phyloP scores from a whole-genome alignment of 352 stramenopile species.

The Phytophthora pini region DNA sequence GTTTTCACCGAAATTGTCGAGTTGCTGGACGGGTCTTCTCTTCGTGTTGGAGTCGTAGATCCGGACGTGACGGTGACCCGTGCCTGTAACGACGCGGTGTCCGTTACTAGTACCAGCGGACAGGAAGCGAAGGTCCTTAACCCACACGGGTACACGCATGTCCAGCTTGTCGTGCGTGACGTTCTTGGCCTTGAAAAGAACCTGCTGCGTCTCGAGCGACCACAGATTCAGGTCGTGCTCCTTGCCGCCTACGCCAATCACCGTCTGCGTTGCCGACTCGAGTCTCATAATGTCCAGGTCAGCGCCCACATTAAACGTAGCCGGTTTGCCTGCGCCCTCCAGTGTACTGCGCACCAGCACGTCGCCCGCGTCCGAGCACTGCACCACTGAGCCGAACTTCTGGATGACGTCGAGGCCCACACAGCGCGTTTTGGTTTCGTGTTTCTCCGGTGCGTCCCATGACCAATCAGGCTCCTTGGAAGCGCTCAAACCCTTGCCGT shows the following conservation, averaged over 20 bases:
- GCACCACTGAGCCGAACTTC: conserved; percentile 73
- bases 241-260: conserved; percentile 80
- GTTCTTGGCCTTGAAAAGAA: conserved; percentile 88
- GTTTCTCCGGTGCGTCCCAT: conserved; percentile 30
- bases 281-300: conserved; percentile 69
- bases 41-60: conserved; percentile 92
- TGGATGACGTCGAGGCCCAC: conserved; percentile 68
- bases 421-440: conserved; percentile 30
- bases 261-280: conserved; percentile 49
- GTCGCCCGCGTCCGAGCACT: conserved; percentile 63
- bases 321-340: conserved; percentile 42
- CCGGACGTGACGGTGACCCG: conserved; percentile 78
- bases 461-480: conserved; percentile 55
- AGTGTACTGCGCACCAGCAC: conserved; percentile 63
- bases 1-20: conserved; percentile 74
- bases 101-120: conserved; percentile 66
- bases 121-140: conserved; percentile 81
- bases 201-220: conserved; percentile 81
- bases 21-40: conserved; percentile 73
- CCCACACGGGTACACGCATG: conserved; percentile 90
- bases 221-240: conserved; percentile 84
- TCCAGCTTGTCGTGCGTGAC: conserved; percentile 88
- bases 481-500: conserved; percentile 43
- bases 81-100: conserved; percentile 78
- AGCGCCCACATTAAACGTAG: conserved; percentile 59